Evolutionary conservation across 2,329 filamentous ascomycete genomes (phyloP).

Genomic region (Didymella segeticola): DNA sequence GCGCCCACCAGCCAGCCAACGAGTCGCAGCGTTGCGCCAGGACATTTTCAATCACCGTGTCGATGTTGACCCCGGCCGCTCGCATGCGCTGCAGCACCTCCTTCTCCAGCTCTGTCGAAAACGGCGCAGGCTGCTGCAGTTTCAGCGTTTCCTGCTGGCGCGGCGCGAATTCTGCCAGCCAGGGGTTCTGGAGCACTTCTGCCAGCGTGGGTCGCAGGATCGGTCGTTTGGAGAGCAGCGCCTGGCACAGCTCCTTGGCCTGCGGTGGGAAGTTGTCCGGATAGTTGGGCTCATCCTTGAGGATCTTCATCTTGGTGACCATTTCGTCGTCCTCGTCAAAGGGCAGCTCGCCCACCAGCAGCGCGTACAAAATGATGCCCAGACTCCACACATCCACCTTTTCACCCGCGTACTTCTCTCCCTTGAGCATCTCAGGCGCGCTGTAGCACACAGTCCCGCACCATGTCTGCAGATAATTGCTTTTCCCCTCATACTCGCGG

Average conservation of each 20-base stretch:
- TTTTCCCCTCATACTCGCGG: constrained; percentile 92
- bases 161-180: constrained; percentile 84
- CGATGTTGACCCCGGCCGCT: constrained; percentile 90
- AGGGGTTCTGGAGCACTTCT: constrained; percentile 87
- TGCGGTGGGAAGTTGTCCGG: constrained; percentile 80
- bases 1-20: constrained; percentile 93
- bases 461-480: constrained; percentile 95
- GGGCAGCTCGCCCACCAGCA: constrained; percentile 84
- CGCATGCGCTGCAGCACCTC: constrained; percentile 92
- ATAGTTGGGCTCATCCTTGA: constrained; percentile 84
- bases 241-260: constrained; percentile 76
- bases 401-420: constrained; percentile 96
- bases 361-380: constrained; percentile 82
- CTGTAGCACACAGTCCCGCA: constrained; percentile 98
- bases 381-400: constrained; percentile 98
- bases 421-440: constrained; percentile 97
- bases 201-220: constrained; percentile 80
- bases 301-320: constrained; percentile 81
- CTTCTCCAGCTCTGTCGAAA: constrained; percentile 86
- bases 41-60: constrained; percentile 93
- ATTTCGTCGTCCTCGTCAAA: constrained; percentile 97
- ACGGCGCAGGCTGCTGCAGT: constrained; percentile 78
- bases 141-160: constrained; percentile 90
- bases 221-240: constrained; percentile 88
- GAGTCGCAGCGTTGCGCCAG: constrained; percentile 87